A percentile compares a stretch with the other conserved stretches of the same genome.
Evolutionary conservation across 1,284 basidiomycete genomes (phyloP).

Genomic region (Paramarasmius palmivorus): DNA sequence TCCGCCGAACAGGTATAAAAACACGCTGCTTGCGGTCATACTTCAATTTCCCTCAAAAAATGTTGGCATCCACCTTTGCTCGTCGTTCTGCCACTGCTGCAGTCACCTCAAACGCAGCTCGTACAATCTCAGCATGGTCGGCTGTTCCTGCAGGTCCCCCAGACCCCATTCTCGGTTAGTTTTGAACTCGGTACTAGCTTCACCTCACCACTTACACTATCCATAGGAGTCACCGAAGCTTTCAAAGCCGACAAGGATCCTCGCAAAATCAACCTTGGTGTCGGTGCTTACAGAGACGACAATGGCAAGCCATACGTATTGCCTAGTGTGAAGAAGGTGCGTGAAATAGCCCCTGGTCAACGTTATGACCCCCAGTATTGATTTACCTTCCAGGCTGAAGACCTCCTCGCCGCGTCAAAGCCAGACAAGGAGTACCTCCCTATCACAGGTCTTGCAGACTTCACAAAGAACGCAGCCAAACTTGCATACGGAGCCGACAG

Average conservation of each 20-base stretch:
- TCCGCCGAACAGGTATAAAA: not conserved
- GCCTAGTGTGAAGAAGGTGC: constrained; percentile 84
- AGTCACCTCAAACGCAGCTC: constrained; percentile 34
- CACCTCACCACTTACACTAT: constrained; percentile 11
- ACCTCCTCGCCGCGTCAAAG: constrained; percentile 64
- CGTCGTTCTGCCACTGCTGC: constrained; percentile 41
- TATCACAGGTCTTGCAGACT: constrained; percentile 89
- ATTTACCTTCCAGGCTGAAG: constrained; percentile 68
- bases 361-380: constrained; percentile 1
- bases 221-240: constrained; percentile 82
- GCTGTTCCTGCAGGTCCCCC: constrained; percentile 87
- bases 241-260: constrained; percentile 93
- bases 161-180: constrained; percentile 88
- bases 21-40: not conserved
- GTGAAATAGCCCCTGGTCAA: constrained; percentile 16
- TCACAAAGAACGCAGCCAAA: constrained; percentile 88
- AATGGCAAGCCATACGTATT: constrained; percentile 96
- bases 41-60: not conserved
- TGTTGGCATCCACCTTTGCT: constrained; percentile 29
- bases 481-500: constrained; percentile 92
- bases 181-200: constrained; percentile 10
- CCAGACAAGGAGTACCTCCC: constrained; percentile 98
- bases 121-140: constrained; percentile 76
- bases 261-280: constrained; percentile 96
- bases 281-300: constrained; percentile 93